A percentile compares a stretch with the other conserved stretches of the same genome.
These are phyloP conservation scores for Debaryomyces hansenii DNA, from an alignment of 805 yeast genomes.

Conservation along the genomic window DNA sequence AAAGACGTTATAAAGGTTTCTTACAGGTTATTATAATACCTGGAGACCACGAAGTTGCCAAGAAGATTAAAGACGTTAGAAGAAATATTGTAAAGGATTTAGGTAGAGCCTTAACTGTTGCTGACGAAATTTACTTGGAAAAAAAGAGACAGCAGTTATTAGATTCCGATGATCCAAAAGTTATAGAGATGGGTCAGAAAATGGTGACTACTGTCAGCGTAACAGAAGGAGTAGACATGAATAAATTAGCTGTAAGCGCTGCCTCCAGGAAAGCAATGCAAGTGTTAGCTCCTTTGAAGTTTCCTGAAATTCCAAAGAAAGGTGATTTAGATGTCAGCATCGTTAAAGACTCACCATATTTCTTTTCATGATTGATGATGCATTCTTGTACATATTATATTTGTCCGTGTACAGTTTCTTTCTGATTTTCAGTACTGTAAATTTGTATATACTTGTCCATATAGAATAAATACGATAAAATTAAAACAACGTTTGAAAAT, in stretches of 20 bases:
- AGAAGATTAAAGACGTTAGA: conserved; percentile 50
- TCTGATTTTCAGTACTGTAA: not conserved
- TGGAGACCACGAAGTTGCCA: conserved; percentile 50
- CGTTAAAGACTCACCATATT: conserved; percentile 74
- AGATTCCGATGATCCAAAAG: conserved; percentile 50
- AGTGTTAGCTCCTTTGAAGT: conserved; percentile 63
- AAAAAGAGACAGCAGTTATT: conserved; percentile 57
- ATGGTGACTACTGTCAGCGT: conserved; percentile 75
- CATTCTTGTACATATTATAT: conserved; percentile 4
- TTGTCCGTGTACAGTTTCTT: not conserved
- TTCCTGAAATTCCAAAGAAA: conserved; percentile 73
- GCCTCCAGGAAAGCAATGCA: conserved; percentile 30
- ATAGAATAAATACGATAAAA: conserved; percentile 1
- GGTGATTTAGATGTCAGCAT: conserved; percentile 82
- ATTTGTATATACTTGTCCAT: conserved; percentile 2
- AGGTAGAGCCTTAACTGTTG: conserved; percentile 58
- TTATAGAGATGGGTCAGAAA: conserved; percentile 47
- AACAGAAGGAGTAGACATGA: conserved; percentile 32
- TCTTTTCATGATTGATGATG: conserved; percentile 50
- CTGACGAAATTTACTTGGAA: conserved; percentile 76
- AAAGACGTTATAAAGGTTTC: conserved; percentile 71
- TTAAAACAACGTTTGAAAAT: not conserved
- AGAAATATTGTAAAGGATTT: conserved; percentile 46
- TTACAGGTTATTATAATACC: conserved; percentile 61
- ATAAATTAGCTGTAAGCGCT: conserved; percentile 19